A percentile compares a stretch with the other conserved stretches of the same genome.
Evolutionary conservation across 805 yeast genomes (phyloP).

Genomic region (Danielia oregonensis): DNA sequence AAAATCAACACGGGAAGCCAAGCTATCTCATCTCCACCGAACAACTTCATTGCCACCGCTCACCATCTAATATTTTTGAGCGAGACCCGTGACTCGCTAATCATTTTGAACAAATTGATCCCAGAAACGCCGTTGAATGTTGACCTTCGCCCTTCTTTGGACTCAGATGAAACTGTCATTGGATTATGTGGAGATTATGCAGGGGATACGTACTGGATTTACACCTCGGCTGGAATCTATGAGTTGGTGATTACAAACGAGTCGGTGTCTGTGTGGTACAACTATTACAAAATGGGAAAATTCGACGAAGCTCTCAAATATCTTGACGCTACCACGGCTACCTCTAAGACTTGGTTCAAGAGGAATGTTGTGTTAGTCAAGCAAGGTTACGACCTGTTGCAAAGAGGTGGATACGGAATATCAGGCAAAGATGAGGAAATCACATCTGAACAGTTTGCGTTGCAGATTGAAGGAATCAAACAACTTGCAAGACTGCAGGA

Average conservation of each 20-base stretch:
- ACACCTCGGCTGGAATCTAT: slow-evolving; percentile 53
- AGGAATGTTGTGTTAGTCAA: slow-evolving; percentile 47
- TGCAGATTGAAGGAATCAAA: slow-evolving; percentile 26
- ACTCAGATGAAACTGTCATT: slow-evolving; percentile 10
- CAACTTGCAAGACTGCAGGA: slow-evolving; percentile 58
- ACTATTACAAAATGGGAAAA: slow-evolving; percentile 18
- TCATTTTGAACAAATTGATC: slow-evolving; percentile 29
- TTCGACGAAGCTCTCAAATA: slow-evolving; percentile 62
- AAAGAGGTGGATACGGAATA: slow-evolving; percentile 13
- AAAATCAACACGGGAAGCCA: slow-evolving; percentile 6
- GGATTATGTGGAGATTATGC: slow-evolving; percentile 31
- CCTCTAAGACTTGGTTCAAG: slow-evolving; percentile 1
- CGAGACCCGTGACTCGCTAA: slow-evolving; percentile 14
- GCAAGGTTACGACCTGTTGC: slow-evolving; percentile 51
- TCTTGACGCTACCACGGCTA: slow-evolving; percentile 3
- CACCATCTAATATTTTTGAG: slow-evolving; percentile 28
- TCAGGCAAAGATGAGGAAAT: neutral
- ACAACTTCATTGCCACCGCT: slow-evolving; percentile 22
- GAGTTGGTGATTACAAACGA: slow-evolving; percentile 74
- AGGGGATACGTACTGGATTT: slow-evolving; percentile 73
- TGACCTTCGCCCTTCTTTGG: slow-evolving; percentile 1
- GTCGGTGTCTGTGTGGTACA: slow-evolving; percentile 68
- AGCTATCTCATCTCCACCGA: slow-evolving; percentile 4
- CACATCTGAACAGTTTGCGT: slow-evolving; percentile 2
- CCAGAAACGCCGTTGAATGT: slow-evolving; percentile 8